A percentile compares a stretch with the other conserved stretches of the same genome.
Conservation (phyloP, 169 alveolate genomes). For the Haemoproteus tartakovskyi region DNA sequence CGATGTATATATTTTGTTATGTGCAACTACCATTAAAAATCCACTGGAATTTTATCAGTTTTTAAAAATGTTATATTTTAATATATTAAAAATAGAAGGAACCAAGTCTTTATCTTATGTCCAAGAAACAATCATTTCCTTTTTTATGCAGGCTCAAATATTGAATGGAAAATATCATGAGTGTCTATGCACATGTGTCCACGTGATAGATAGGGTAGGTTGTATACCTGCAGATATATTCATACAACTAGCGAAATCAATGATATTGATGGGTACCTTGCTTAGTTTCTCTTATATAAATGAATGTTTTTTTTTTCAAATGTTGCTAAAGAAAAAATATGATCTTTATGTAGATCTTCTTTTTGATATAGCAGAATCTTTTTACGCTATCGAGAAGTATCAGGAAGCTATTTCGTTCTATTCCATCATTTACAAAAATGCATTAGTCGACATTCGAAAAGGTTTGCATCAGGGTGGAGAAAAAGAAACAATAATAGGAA, state of each 20-base stretch:
- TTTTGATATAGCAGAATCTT: constrained; percentile 25
- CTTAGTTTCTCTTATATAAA: constrained; percentile 1
- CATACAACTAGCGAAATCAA: constrained; percentile 18
- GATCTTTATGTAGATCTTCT: constrained; percentile 21
- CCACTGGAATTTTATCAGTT: constrained; percentile 40
- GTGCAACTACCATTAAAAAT: neutral
- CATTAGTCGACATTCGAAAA: too few species aligned
- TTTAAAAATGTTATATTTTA: constrained; percentile 10
- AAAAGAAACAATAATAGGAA: neutral
- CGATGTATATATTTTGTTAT: constrained; percentile 2
- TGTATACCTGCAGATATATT: constrained; percentile 27
- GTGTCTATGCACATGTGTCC: constrained; percentile 19
- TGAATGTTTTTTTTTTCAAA: neutral
- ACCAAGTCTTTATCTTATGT: neutral
- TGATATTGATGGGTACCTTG: neutral
- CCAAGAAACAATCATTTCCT: constrained; percentile 21
- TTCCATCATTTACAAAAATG: neutral
- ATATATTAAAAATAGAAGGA: neutral
- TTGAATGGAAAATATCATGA: constrained; percentile 52
- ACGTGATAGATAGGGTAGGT: neutral
- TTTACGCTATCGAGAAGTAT: constrained; percentile 10
- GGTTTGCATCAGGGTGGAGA: neutral
- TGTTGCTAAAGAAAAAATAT: neutral
- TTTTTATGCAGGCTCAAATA: constrained; percentile 56
- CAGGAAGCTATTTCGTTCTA: constrained; percentile 21